Evolutionary conservation across 2,329 filamentous ascomycete genomes (phyloP).

Genomic region (Hypoxylon sp.): DNA sequence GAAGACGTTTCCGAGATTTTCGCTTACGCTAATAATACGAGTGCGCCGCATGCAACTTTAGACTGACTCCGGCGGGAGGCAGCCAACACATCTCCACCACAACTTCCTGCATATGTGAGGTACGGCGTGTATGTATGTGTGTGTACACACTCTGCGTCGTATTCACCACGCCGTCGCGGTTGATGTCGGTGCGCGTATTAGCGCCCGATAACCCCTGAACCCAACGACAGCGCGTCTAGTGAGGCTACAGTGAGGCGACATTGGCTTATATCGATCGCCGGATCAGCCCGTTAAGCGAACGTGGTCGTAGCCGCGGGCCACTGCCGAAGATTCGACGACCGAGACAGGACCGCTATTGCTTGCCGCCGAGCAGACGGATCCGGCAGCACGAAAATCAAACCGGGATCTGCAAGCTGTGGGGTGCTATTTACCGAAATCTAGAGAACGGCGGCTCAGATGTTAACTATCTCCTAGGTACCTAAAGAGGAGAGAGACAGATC

Average conservation of each 20-base stretch:
- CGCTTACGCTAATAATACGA: conserved; percentile 24
- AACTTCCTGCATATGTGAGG: conserved; percentile 9
- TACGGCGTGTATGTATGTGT: conserved; percentile 8
- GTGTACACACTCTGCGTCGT: conserved; percentile 7
- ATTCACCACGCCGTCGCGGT: conserved; percentile 27
- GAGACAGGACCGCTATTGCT: conserved; percentile 16
- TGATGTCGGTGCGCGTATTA: conserved; percentile 31
- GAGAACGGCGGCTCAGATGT: neutral
- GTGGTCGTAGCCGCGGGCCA: conserved; percentile 20
- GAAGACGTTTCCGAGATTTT: conserved; percentile 22
- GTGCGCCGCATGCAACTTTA: conserved; percentile 29
- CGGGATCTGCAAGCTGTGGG: conserved; percentile 11
- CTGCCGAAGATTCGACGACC: conserved; percentile 15
- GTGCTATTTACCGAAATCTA: conserved; percentile 11
- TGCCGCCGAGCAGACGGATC: conserved; percentile 24
- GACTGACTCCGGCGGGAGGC: conserved; percentile 9
- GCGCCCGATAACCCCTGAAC: conserved; percentile 24
- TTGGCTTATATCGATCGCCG: conserved; percentile 34
- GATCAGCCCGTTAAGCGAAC: conserved; percentile 21
- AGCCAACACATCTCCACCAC: conserved; percentile 22
- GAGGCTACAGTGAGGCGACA: conserved; percentile 39
- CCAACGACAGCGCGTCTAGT: conserved; percentile 26
- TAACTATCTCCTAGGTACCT: neutral
- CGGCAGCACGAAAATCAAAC: conserved; percentile 20
- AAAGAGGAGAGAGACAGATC: neutral